Evolutionary conservation across 2,329 filamentous ascomycete genomes (phyloP), one percentile per base, ranked within the genome.

Genomic region (Stromatinia cepivora): DNA sequence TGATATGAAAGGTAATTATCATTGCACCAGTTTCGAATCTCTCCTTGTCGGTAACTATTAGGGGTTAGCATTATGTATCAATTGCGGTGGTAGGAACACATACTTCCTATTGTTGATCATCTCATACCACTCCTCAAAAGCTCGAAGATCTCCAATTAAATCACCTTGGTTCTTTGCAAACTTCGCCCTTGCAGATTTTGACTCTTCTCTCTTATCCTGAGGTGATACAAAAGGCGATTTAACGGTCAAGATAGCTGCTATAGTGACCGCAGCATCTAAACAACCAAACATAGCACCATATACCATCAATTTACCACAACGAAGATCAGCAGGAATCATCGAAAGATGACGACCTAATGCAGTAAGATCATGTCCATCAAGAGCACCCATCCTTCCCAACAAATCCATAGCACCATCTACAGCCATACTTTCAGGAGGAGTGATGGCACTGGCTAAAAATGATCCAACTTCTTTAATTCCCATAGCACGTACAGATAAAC

Each of bases 241-340:
- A 39, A 92, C 90, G 68, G 93, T 97, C n/a, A 99, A 84, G 53
- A 98, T 95, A 11, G 94, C 91, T 2, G 95, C 92, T 72, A 98
- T 94, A 3, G 91, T 93, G 68, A 98, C 85, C 73, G 91, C 93
- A 66, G 94, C 89, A 76, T 97, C 93, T 9, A 98, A 85, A 77
- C 94, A 98, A 46, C 92, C 92, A 77, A 99, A 98, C 70, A 96
- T 93, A 22, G 93, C 91, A 8, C 95, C 95, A 77, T 96, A 97
- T 4, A 99, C 92, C 85, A 99, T 93, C 46, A 99, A 85, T 80
- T 99, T 99, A 58, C 92, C 93, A 78, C 93, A 96, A 39, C 94
- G 89, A 61, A 99, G 84, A 77, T 99, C 95, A 0, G 94, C 92
- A 1, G 95, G 95, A 64, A 99, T 93, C 88, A 96, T 92, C 25